These are phyloP conservation scores for Leishmania arabica DNA, from an alignment of 208 protist genomes.

Conservation along the genomic window DNA sequence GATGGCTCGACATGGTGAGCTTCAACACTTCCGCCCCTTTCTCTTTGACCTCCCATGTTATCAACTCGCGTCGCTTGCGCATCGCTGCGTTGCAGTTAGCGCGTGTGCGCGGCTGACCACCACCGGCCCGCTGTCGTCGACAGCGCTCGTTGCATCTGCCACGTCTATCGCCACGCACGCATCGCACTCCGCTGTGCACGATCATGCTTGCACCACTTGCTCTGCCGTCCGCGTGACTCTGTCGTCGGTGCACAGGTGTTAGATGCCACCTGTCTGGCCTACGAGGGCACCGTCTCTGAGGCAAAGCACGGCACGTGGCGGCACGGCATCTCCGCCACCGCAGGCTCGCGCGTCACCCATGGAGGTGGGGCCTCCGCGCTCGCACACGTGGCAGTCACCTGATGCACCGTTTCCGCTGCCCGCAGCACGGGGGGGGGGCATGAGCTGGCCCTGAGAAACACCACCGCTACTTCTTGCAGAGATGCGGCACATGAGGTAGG, in stretches of 20 bases:
- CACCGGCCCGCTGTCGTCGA: background rate
- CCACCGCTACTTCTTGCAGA: background rate
- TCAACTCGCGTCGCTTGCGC: background rate
- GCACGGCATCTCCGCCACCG: background rate
- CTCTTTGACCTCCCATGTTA: background rate
- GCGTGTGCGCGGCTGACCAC: background rate
- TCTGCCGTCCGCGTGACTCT: background rate
- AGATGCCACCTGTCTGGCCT: background rate
- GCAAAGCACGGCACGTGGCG: background rate
- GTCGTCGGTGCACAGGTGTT: background rate
- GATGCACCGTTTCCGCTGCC: background rate
- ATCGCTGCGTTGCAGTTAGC: background rate
- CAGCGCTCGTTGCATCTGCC: background rate
- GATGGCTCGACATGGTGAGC: background rate
- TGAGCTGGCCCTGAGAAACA: background rate
- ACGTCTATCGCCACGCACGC: background rate
- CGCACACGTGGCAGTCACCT: background rate
- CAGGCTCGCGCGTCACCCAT: background rate
- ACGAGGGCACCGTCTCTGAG: background rate
- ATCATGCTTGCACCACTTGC: background rate
- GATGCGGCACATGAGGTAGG: background rate
- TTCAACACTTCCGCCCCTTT: background rate
- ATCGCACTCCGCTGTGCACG: background rate
- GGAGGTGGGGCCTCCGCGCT: background rate
- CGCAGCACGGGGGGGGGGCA: background rate